Percentiles rank a stretch among this genome's conserved stretches.
phyloP scores from a whole-genome alignment of 176 grass and related monocot genomes.

The Saccharum officinarum region DNA sequence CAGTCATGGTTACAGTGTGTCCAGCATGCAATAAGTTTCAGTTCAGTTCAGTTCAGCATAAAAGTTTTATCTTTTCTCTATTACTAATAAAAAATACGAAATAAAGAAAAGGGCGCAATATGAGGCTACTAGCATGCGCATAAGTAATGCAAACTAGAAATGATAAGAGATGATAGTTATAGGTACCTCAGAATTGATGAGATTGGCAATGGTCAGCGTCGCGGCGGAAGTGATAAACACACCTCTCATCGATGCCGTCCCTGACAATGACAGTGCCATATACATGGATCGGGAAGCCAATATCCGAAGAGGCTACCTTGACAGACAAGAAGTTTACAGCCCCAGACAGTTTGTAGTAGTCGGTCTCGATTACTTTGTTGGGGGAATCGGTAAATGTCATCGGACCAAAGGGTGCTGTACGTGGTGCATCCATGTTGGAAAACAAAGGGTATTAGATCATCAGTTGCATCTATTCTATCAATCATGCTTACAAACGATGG shows the following conservation, averaged over 20 bases:
- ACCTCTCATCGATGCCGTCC: background rate
- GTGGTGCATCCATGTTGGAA: background rate
- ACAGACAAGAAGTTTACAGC: conserved; percentile 1
- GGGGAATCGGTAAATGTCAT: background rate
- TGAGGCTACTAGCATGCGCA: background rate
- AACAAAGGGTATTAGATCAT: background rate
- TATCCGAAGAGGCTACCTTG: background rate
- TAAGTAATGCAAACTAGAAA: background rate
- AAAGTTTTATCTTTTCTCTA: background rate
- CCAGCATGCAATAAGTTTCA: background rate
- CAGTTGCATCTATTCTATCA: too few relatives aligned
- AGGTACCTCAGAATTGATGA: conserved; percentile 1
- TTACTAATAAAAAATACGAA: too few relatives aligned
- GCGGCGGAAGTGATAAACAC: background rate
- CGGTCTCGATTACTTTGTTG: too few relatives aligned
- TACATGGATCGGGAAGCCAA: background rate
- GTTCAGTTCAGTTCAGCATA: background rate
- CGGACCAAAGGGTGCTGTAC: background rate
- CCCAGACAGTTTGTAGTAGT: background rate
- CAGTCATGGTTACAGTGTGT: too few relatives aligned
- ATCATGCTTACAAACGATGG: too few relatives aligned
- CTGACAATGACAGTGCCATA: conserved; percentile 19
- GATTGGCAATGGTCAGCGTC: background rate
- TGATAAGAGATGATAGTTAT: background rate
- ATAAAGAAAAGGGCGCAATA: background rate